Base-by-base conservation (phyloP, 2,329 filamentous ascomycete species). In the Chaetoscypha palmicola region DNA sequence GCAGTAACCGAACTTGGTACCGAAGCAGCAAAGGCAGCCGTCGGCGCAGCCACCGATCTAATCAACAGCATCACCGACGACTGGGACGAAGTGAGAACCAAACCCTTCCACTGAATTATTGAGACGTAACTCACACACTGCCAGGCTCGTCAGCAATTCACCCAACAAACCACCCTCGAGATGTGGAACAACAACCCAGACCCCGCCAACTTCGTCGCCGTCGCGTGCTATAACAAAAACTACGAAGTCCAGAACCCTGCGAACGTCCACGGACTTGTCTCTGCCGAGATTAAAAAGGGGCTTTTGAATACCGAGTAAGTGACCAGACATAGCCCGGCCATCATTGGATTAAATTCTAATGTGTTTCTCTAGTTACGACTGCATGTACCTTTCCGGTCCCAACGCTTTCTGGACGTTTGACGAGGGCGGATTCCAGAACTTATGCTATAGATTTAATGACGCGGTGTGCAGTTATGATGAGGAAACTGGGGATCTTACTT, bases 111-210 rank as follows among this genome's bases (percentile, higher is more conserved):
- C 20, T 20, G 16, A 11, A 11, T 1, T 3, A 8, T 21, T 39
- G 11, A 24, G 28, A 31, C 19, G 22, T n/a, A n/a, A n/a, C n/a
- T n/a, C n/a, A 39, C 11, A 24, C 8, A 19, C 10, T 11, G 12
- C 8, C 12, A 39, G 37, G 23, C 37, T 30, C 37, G 37, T 31
- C 37, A 39, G 31, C 12, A 14, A 19, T 39, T 39, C 26, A 39
- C 37, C 17, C 23, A 39, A 22, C 23, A 28, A 16, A 26, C 24
- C 12, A 39, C 37, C 17, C 16, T 31, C 9, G 16, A 39, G n/a
- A 39, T 39, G 37, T 39, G 24, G 23, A 20, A 10, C 3, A 19
- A 9, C 23, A 39, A 39, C 14, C 23, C 37, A 14, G 21, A 16
- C 16, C 17, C 37, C 14, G 14, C 24, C 1, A 16, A 17, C 20